These are phyloP conservation scores for Peronospora destructor DNA, from an alignment of 352 stramenopile species.

Conservation along the genomic window DNA sequence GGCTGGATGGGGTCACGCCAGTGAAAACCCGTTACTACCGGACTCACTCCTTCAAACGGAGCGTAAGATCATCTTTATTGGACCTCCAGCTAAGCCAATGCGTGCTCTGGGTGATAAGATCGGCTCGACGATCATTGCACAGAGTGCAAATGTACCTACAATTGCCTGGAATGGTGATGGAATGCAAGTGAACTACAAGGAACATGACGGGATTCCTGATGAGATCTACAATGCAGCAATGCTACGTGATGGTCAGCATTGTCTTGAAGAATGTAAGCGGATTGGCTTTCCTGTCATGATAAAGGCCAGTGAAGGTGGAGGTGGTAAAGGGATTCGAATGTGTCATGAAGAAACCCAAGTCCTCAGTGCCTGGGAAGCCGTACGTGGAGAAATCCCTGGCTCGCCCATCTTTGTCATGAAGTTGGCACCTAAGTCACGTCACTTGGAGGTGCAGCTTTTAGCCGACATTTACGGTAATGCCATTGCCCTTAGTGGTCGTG, in stretches of 20 bases:
- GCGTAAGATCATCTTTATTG: constrained; percentile 98
- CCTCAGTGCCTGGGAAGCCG: constrained; percentile 91
- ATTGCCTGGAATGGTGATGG: constrained; percentile 98
- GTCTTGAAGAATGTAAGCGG: constrained; percentile 86
- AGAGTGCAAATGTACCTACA: constrained; percentile 96
- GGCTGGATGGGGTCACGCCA: constrained; percentile 98
- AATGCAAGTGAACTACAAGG: constrained; percentile 90
- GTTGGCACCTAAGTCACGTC: constrained; percentile 92
- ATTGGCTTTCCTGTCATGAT: constrained; percentile 99
- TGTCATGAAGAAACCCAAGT: constrained; percentile 89
- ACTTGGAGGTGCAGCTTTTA: constrained; percentile 99
- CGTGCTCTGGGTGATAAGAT: constrained; percentile 99
- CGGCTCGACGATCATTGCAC: constrained; percentile 99
- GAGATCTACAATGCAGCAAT: constrained; percentile 92
- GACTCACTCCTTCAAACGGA: constrained; percentile 87
- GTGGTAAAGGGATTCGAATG: constrained; percentile 99
- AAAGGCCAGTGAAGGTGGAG: constrained; percentile 98
- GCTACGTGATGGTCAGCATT: constrained; percentile 89
- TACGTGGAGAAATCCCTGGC: constrained; percentile 96
- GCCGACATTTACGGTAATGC: constrained; percentile 98
- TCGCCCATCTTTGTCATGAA: constrained; percentile 99
- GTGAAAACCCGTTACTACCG: constrained; percentile 96
- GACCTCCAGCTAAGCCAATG: constrained; percentile 96
- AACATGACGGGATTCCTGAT: constrained; percentile 83
- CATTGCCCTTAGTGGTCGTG: constrained; percentile 96